Evolutionary conservation across 2,329 filamentous ascomycete genomes (phyloP).

Genomic region (Fusarium sulawesiense): DNA sequence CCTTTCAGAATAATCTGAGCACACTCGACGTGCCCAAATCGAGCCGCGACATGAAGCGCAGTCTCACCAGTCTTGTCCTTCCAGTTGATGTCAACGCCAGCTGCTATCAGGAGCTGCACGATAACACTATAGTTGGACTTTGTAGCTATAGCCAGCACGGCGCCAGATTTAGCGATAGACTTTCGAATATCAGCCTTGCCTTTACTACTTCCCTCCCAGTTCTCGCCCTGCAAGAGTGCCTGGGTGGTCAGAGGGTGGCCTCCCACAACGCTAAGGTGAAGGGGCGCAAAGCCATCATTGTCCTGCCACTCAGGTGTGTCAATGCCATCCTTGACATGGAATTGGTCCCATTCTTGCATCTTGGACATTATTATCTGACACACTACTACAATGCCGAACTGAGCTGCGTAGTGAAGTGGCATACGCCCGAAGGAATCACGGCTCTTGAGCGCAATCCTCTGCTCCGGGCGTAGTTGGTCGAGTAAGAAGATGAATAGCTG

Average conservation of each 20-base stretch:
- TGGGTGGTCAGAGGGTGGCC: constrained; percentile 90
- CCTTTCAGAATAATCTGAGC: constrained; percentile 80
- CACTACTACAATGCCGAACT: constrained; percentile 93
- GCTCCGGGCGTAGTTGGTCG: constrained; percentile 73
- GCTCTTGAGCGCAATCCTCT: constrained; percentile 74
- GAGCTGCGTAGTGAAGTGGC: constrained; percentile 91
- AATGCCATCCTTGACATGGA: constrained; percentile 85
- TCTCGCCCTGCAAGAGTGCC: constrained; percentile 82
- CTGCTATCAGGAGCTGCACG: constrained; percentile 87
- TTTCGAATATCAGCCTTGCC: constrained; percentile 74
- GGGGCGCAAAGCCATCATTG: constrained; percentile 86
- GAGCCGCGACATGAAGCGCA: constrained; percentile 89
- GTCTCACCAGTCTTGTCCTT: constrained; percentile 91
- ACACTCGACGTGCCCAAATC: constrained; percentile 86
- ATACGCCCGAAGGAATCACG: constrained; percentile 84
- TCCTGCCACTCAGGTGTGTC: constrained; percentile 93
- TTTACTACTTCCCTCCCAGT: constrained; percentile 74
- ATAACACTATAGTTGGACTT: constrained; percentile 89
- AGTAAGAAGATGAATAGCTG: constrained; percentile 73
- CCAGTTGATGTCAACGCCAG: constrained; percentile 93
- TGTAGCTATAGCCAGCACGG: constrained; percentile 87
- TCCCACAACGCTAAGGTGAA: constrained; percentile 92
- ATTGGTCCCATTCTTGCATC: constrained; percentile 90
- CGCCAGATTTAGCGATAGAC: constrained; percentile 82
- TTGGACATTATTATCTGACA: constrained; percentile 87